Evolutionary conservation across 495 filamentous ascomycete genomes (phyloP), one percentile per base, ranked within the genome.

Genomic region (Pyrenula aspistea): DNA sequence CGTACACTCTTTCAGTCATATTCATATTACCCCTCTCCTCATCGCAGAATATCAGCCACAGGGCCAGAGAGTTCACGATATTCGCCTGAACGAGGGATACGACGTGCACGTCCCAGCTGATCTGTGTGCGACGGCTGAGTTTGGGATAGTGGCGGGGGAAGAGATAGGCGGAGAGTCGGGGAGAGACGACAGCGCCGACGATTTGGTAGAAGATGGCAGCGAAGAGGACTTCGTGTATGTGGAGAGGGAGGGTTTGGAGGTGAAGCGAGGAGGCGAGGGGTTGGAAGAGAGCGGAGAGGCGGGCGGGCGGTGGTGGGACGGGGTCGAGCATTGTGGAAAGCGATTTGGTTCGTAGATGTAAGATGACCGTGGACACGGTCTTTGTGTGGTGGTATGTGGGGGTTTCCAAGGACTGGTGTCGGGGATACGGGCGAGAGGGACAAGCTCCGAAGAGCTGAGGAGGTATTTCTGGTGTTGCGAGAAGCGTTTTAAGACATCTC

Each of bases 41-140:
- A 70, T 96, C 93, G 49, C 60, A 65, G 63, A 75, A 83, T 73
- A 96, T 95, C 49, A 91, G 82, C 84, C 86, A 96, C 31, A 99
- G 67, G 12, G 90, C 88, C 47, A 87, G 66, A 49, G 58, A 65
- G 66, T 85, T 89, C 72, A 99, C 89, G n/a, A 91, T 71, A 15
- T 78, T 73, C 63, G 83, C 85, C 74, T 99, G 93, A 19, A 88
- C 73, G n/a, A 99, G 72, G 12, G 89, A 95, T 22, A 97, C 94
- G 62, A 96, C 86, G 67, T 96, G 93, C 24, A 96, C 86, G 70
- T 99, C 87, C 93, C 93, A 99, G 79, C 92, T 97, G 60, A 92
- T 72, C 68, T 79, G 83, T 53, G 86, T 92, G 25, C 84, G 79
- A 10, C 68, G 70, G 53, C 77, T 77, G 56, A 96, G 73, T 25